Base-by-base conservation (phyloP, 2,329 filamentous ascomycete species). In the Raffaelea arxii region DNA sequence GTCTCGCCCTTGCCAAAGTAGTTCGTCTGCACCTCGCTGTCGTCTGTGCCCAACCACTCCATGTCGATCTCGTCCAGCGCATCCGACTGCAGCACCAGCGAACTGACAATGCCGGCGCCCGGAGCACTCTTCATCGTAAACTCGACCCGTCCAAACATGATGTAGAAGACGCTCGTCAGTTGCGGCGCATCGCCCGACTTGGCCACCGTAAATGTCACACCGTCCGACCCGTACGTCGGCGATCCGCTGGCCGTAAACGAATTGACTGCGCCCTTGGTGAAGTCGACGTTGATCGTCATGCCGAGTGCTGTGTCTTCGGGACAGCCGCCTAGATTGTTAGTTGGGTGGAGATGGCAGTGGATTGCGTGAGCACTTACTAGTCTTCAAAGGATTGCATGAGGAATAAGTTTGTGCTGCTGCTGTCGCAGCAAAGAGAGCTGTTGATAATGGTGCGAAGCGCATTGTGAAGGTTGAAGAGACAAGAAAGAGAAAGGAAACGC, bases 121-220 rank as follows among this genome's bases (percentile, higher is more conserved):
- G 89, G 83, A 10, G 92, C 89, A 23, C 87, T 81, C 66, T 91
- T 90, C 70, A 96, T 75, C 25, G 79, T 82, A 55, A 90, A 78
- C 54, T 94, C 85, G 59, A 96, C 86, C 53, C 83, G 85, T 55
- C 92, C 92, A 63, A 96, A 98, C 92, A 98, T 97, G 69, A 98
- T 95, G 73, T 96, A 97, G 78, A 94, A 97, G 58, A 92, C 79
- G 51, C 89, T 94, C 53, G 77, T 76, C 51, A 98, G 78, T 62
- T 91, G 84, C 0, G 92, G 92, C 3, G 88, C 78, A 60, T 98
- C 87, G 48, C 91, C 90, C 43, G 81, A 74, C 59, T 81, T 70
- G 44, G 78, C 66, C 44, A 98, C 82, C 23, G 86, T 89, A 62
- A 98, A 94, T 16, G 77, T 78, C 23, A 77, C 90, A 49, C 92